A percentile compares a stretch with the other conserved stretches of the same genome.
These are phyloP conservation scores for Aethionema arabicum DNA, from an alignment of 345 rosid genomes.

Conservation along the genomic window DNA sequence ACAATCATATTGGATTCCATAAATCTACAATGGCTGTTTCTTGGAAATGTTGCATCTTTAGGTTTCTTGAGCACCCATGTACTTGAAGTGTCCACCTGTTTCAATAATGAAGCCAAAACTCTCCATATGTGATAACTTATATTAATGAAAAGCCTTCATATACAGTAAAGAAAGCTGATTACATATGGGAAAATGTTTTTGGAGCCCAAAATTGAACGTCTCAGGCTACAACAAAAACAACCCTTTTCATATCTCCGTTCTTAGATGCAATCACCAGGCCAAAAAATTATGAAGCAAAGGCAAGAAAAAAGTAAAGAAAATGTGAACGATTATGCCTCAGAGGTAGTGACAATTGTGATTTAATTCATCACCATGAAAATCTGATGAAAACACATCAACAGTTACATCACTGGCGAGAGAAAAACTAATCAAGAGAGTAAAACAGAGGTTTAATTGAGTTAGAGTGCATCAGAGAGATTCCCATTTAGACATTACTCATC, in stretches of 20 bases:
- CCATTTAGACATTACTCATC: conserved; percentile 40
- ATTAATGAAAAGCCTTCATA: conserved; percentile 30
- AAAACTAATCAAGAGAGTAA: background rate
- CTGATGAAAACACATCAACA: conserved; percentile 33
- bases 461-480: conserved; percentile 42
- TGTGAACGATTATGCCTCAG: conserved; percentile 23
- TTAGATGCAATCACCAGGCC: conserved; percentile 40
- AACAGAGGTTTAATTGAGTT: background rate
- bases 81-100: no score
- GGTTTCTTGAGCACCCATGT: no score
- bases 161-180: conserved; percentile 27
- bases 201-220: conserved; percentile 25
- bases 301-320: background rate
- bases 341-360: conserved; percentile 41
- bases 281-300: background rate
- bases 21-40: background rate
- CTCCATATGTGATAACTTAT: background rate
- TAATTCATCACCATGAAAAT: conserved; percentile 28
- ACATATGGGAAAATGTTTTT: conserved; percentile 19
- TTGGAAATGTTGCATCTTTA: no score
- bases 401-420: conserved; percentile 29
- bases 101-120: no score
- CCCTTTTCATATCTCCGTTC: conserved; percentile 45
- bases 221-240: conserved; percentile 34
- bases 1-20: background rate